Conservation (phyloP, 2,329 filamentous ascomycete genomes). For the Xylariaceae sp. region DNA sequence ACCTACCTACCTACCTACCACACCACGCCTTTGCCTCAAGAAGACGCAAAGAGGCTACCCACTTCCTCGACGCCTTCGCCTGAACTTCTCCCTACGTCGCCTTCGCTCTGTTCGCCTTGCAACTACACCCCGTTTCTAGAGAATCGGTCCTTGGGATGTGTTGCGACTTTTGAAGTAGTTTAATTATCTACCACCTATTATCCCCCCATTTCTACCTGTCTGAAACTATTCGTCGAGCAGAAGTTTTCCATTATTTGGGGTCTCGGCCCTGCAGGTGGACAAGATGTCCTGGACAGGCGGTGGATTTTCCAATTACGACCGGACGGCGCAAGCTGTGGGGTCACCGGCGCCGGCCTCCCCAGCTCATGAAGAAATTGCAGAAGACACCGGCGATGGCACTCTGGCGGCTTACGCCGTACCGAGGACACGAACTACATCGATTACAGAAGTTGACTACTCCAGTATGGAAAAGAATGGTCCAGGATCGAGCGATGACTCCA, state of each 20-base stretch:
- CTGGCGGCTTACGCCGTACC: background rate
- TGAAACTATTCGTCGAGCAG: background rate
- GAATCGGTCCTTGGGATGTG: no score
- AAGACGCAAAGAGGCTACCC: no score
- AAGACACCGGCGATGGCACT: background rate
- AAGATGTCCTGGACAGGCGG: slow-evolving; percentile 42
- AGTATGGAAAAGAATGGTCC: slow-evolving; percentile 24
- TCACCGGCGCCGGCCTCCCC: slow-evolving; percentile 33
- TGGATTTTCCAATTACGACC: slow-evolving; percentile 47
- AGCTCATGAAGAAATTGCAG: slow-evolving; percentile 20
- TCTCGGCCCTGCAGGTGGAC: slow-evolving; percentile 4
- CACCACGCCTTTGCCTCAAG: background rate
- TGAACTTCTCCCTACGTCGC: no score
- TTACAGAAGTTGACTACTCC: slow-evolving; percentile 8
- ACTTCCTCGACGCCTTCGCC: no score
- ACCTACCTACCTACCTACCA: no score
- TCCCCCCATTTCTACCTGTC: no score
- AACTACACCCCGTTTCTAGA: no score
- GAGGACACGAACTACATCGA: slow-evolving; percentile 10
- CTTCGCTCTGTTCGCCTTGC: no score
- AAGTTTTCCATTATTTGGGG: background rate
- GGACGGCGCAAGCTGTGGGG: slow-evolving; percentile 42
- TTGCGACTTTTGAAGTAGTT: no score
- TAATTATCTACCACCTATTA: no score
- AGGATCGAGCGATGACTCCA: slow-evolving; percentile 16